phyloP scores from a whole-genome alignment of 139 green algal genomes.

The Edaphochlamys debaryana region DNA sequence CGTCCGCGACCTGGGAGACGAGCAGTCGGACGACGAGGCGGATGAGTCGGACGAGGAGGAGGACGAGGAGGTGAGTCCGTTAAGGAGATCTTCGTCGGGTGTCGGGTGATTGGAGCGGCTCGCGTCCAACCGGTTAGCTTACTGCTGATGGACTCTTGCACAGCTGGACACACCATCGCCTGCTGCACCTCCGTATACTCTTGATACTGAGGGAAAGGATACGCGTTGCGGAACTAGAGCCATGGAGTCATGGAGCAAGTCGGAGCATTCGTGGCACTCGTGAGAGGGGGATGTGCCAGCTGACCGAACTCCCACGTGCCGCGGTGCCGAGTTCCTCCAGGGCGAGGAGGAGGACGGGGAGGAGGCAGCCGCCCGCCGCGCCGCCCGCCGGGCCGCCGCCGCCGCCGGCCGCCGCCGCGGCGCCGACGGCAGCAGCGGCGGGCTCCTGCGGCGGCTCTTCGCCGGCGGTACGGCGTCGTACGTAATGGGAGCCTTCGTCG shows the following conservation, averaged over 20 bases:
- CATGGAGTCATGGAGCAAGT: too few relatives aligned
- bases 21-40: conserved; percentile 16
- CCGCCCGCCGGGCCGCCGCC: neutral
- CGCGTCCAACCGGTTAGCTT: neutral
- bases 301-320: too few relatives aligned
- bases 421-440: neutral
- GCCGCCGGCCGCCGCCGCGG: neutral
- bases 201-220: too few relatives aligned
- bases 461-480: neutral
- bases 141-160: neutral
- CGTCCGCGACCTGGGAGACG: neutral
- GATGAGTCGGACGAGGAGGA: neutral
- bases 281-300: too few relatives aligned
- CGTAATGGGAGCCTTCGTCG: neutral
- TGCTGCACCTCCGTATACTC: neutral
- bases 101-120: too few relatives aligned
- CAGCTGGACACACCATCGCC: neutral
- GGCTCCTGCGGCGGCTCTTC: neutral
- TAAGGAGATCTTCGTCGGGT: neutral
- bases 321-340: neutral
- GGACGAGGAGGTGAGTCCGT: neutral
- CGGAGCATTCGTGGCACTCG: too few relatives aligned
- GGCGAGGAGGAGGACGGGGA: neutral
- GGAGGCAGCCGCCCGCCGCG: neutral
- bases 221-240: too few relatives aligned